A percentile compares a stretch with the other conserved stretches of the same genome.
These are phyloP conservation scores for Pichia pseudocactophila DNA, from an alignment of 805 yeast species.

Conservation along the genomic window DNA sequence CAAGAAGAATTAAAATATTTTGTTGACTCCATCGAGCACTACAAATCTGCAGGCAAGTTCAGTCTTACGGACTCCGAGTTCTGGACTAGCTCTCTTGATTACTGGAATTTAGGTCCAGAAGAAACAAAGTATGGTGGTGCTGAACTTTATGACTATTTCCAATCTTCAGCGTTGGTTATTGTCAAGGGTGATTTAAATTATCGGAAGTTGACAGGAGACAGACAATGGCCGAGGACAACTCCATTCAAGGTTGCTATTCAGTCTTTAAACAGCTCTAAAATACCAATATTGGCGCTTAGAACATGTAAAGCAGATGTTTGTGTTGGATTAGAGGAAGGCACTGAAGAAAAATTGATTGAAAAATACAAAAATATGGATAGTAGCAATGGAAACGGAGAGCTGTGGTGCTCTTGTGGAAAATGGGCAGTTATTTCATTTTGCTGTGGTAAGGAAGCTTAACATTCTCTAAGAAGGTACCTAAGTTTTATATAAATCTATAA, in stretches of 20 bases:
- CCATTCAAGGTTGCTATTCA: constrained; percentile 66
- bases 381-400: constrained; percentile 57
- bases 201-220: constrained; percentile 87
- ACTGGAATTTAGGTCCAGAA: constrained; percentile 52
- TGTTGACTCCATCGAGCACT: constrained; percentile 35
- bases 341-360: constrained; percentile 56
- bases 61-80: constrained; percentile 53
- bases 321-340: constrained; percentile 71
- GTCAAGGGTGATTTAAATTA: constrained; percentile 96
- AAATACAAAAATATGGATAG: constrained; percentile 46
- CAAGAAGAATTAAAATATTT: constrained; percentile 40
- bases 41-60: constrained; percentile 39
- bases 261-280: constrained; percentile 49
- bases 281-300: constrained; percentile 69
- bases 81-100: constrained; percentile 80
- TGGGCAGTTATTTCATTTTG: constrained; percentile 82
- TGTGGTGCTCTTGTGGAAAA: constrained; percentile 85
- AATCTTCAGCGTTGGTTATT: constrained; percentile 59
- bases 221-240: constrained; percentile 78
- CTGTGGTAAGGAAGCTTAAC: constrained; percentile 23
- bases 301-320: constrained; percentile 96
- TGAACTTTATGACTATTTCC: constrained; percentile 51
- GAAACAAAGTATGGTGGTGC: constrained; percentile 52
- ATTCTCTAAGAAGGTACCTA: no score
- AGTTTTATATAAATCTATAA: background rate